Base-by-base conservation (phyloP, 805 yeast species). In the Ogataea trehalophila region DNA sequence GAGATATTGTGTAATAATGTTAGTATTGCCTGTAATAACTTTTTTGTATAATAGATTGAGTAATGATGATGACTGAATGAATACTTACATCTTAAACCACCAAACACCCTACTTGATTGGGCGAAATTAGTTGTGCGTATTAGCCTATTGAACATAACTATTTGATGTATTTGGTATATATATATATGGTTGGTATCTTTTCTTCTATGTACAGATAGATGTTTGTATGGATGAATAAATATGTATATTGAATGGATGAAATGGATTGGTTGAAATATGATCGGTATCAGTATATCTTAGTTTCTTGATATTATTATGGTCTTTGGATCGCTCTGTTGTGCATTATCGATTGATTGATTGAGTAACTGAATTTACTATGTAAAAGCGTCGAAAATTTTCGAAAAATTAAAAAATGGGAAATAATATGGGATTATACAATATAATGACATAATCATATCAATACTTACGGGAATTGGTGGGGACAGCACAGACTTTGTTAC, bases 1-100 rank as follows among this genome's bases (percentile, higher is more conserved):
- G 22, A 38, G 13, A 40, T 26, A 26, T 26, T 6, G 7, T 26
- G 31, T 11, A 9, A 15, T 35, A 22, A 15, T 33, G 48, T 45
- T 45, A 45, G 48, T 45, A 45, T 41, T 41, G 20, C 20, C 20
- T 20, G 20, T 17, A 34, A 34, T 34, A 14, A 6, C 3, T 14
- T 34, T 11, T 8, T 34, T 8, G n/a, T 34, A 6, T 4, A 20
- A 20, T 20, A 20, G 20, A 20, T 20, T 20, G 20, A 20, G 3
- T 3, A 20, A 20, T 20, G 20, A 4, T n/a, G 20, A 20, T 20
- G 20, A 20, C 4, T 16, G 13, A 8, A 23, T 15, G 9, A n/a
- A 31, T 3, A 33, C 46, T 36, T 38, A 43, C 46, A 14, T 38
- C 42, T 43, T 43, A 33, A 22, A 3, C 42, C 39, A 36, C 18